Conservation (phyloP, 768 basidiomycete genomes). For the Multifurca ochricompacta region DNA sequence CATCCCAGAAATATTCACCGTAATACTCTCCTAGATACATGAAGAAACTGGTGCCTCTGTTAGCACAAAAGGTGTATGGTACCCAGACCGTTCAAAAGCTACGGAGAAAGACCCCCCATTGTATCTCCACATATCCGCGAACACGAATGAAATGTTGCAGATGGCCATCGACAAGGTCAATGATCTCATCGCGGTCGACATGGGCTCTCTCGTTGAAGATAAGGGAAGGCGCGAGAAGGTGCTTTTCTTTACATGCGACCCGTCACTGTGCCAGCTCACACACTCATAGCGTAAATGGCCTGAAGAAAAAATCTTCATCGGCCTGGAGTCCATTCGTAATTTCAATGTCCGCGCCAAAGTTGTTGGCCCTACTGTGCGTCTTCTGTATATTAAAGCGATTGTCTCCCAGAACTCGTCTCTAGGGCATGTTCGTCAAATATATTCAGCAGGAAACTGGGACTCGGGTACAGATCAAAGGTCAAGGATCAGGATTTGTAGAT, state of each 20-base stretch:
- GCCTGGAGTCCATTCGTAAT: constrained; percentile 84
- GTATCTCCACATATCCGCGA: constrained; percentile 88
- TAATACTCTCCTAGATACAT: constrained; percentile 54
- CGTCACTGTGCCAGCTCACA: constrained; percentile 6
- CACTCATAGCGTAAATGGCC: constrained; percentile 83
- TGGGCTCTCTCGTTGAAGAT: constrained; percentile 76
- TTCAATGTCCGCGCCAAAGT: constrained; percentile 98
- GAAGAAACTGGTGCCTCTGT: constrained; percentile 90
- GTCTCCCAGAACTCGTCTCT: background rate
- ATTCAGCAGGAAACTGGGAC: constrained; percentile 96
- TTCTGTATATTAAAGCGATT: background rate
- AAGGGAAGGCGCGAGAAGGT: constrained; percentile 67
- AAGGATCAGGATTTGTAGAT: constrained; percentile 93
- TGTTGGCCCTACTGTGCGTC: constrained; percentile 81
- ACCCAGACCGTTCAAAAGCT: constrained; percentile 86
- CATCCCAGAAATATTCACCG: background rate
- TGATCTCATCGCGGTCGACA: constrained; percentile 63
- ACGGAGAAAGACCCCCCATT: constrained; percentile 90
- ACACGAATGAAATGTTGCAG: constrained; percentile 55
- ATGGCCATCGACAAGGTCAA: constrained; percentile 64
- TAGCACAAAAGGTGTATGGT: constrained; percentile 92
- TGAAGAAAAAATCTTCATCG: constrained; percentile 89
- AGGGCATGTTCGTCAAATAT: constrained; percentile 97
- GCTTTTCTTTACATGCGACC: background rate
- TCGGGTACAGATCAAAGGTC: constrained; percentile 93